Conservation (phyloP, 805 yeast genomes). For the Pichia thaimueangensis region DNA sequence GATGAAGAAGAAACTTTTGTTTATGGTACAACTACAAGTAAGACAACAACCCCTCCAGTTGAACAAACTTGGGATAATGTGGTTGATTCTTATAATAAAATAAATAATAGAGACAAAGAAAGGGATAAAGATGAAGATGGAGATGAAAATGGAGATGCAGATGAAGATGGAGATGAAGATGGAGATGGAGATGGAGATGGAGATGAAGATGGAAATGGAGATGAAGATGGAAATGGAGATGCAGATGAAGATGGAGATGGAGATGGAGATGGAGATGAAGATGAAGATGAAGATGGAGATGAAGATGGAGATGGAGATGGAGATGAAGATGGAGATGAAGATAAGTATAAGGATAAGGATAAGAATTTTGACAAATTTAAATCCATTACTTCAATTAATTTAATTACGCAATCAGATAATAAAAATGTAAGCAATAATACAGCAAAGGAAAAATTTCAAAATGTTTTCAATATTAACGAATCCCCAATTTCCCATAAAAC, state of each 20-base stretch:
- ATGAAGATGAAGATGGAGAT: too few species aligned
- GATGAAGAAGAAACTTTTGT: slow-evolving; percentile 96
- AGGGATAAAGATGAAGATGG: too few species aligned
- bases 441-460: slow-evolving; percentile 2
- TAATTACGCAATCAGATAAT: slow-evolving; percentile 4
- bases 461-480: slow-evolving; percentile 1
- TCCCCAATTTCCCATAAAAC: slow-evolving; percentile 1
- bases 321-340: too few species aligned
- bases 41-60: slow-evolving; percentile 23
- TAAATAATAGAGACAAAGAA: too few species aligned
- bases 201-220: too few species aligned
- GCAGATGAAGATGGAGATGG: too few species aligned
- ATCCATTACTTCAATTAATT: background rate
- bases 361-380: slow-evolving; percentile 2
- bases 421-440: background rate
- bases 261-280: too few species aligned
- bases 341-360: background rate
- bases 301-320: too few species aligned
- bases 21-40: slow-evolving; percentile 53
- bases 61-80: slow-evolving; percentile 7
- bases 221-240: too few species aligned
- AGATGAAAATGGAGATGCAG: too few species aligned
- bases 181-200: too few species aligned
- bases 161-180: too few species aligned
- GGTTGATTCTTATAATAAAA: background rate